Evolutionary conservation across 2,329 filamentous ascomycete species (phyloP), one percentile per base, ranked within the genome.

Genomic region (Arthrinium puccinioides): DNA sequence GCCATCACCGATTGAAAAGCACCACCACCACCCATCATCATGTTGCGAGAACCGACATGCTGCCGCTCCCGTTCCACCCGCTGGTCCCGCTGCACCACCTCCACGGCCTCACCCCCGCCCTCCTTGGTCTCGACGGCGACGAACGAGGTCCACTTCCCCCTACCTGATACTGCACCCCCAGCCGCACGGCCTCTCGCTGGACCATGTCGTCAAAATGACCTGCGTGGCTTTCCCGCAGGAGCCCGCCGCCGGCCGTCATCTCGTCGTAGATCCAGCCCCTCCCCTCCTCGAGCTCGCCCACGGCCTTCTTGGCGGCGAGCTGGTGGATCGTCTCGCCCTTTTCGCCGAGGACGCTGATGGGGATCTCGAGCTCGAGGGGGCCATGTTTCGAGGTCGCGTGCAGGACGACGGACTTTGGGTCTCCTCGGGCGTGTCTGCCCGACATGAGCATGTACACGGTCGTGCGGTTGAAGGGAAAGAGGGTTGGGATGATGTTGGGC

Each of bases 131-230:
- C 67, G 2, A 84, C 66, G 3, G 84, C 84, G 4, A 87, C 76
- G 44, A 87, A 88, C 0, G 81, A 84, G 49, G 77, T 84, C 72
- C 77, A 84, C 51, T 80, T 83, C 2, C 75, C 3, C 70, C 74
- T 8, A 87, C 72, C 48, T 85, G 80, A 49, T 76, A 85, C 39
- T 69, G 64, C 10, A 79, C 67, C 0, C 83, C 82, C 0, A 87
- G 63, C 0, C 74, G 63, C 1, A 87, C 78, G 8, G 72, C 80
- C 51, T 87, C 82, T 2, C 71, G 69, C 52, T 82, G 71, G 0
- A 79, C 72, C 50, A 87, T 67, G 32, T 77, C 70, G 10, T 68
- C 56, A 51, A 81, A 80, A 4, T 65, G 67, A 13, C 66, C 65
- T 4, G 64, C 55, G 28, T 71, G 62, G 32, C 63, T 58, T 5